Base-by-base conservation (phyloP, 805 yeast genomes). In the Yamadazyma tumulicola region DNA sequence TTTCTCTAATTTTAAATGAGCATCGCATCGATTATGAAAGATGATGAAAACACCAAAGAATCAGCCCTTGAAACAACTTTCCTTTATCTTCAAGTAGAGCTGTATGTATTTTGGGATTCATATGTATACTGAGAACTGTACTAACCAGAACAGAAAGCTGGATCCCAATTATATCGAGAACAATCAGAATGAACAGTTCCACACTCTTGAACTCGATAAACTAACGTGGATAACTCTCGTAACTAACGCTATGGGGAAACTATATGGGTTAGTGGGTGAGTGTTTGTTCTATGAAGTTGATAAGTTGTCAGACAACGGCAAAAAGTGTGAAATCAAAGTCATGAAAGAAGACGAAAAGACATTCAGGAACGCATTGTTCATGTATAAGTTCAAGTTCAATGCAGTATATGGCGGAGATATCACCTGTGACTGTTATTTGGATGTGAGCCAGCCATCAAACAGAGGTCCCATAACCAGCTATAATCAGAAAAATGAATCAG, bases 221-320 rank as follows among this genome's bases (percentile, higher is more conserved):
- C 43, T 61, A 11, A 52, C 63, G n/a, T 61, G 67, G 67, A 53
- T 54, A 26, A 31, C 58, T 6, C 39, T 61, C 1, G 38, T 63
- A 4, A 20, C 38, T 4, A 41, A 45, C 4, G 47, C 56, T 19
- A 37, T 63, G n/a, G 41, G 42, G 5, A 54, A 52, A 25, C 39
- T 59, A 19, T 52, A 63, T 34, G 69, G 69, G 1, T 33, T 63
- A 9, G 42, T 56, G 12, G 69, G 69, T 4, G 60, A 59, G 37
- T 48, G 67, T 0, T 22, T 54, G 6, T 59, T 49, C 33, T 58
- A 48, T 40, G 65, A 59, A 30, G 32, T 63, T 4, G 42, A 60
- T 12, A 42, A 46, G 12, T 33, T 38, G 9, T 41, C 34, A 22
- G 36, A 42, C 8, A 28, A 29, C 4, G 41, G 35, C 17, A 34